Percentiles rank a stretch among this genome's conserved stretches.
These are phyloP conservation scores for Nemania bipapillata DNA, from an alignment of 2,329 filamentous ascomycete species.

Conservation along the genomic window DNA sequence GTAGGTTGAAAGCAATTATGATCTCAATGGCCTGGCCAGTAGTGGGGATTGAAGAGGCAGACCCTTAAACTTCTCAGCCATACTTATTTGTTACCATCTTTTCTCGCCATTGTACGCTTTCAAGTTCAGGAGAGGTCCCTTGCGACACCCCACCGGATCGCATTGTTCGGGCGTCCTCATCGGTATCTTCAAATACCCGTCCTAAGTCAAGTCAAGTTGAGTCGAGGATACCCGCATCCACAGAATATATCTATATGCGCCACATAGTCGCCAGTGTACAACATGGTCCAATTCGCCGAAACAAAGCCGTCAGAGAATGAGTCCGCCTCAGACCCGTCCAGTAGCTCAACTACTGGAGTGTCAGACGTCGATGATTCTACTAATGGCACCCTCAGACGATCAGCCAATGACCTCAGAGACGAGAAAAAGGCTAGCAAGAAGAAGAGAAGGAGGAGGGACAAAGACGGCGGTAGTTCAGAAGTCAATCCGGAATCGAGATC, in stretches of 20 bases:
- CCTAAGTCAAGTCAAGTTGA: not conserved
- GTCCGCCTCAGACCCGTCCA: constrained; percentile 37
- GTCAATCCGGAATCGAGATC: constrained; percentile 49
- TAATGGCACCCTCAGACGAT: constrained; percentile 42
- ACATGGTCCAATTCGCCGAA: constrained; percentile 49
- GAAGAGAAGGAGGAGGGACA: constrained; percentile 45
- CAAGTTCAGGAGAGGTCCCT: not conserved
- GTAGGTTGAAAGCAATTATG: not conserved
- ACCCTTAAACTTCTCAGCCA: not conserved
- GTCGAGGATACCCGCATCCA: constrained; percentile 18
- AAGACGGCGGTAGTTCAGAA: constrained; percentile 49
- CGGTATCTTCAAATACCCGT: not conserved
- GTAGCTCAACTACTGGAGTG: constrained; percentile 37
- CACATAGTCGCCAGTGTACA: constrained; percentile 11
- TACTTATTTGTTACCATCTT: not conserved
- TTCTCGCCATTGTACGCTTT: not conserved
- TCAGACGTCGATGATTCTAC: constrained; percentile 51
- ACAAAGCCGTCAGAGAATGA: constrained; percentile 33
- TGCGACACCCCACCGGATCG: not conserved
- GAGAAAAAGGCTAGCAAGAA: constrained; percentile 52
- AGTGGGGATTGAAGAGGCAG: constrained; percentile 21
- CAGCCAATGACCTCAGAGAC: constrained; percentile 36
- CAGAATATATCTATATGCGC: not conserved
- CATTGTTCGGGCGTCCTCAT: not conserved
- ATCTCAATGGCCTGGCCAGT: constrained; percentile 15